Percentiles rank a stretch among this genome's conserved stretches.
phyloP scores from a whole-genome alignment of 371 early-diverging fungal genomes.

The Nematocida ironsii region DNA sequence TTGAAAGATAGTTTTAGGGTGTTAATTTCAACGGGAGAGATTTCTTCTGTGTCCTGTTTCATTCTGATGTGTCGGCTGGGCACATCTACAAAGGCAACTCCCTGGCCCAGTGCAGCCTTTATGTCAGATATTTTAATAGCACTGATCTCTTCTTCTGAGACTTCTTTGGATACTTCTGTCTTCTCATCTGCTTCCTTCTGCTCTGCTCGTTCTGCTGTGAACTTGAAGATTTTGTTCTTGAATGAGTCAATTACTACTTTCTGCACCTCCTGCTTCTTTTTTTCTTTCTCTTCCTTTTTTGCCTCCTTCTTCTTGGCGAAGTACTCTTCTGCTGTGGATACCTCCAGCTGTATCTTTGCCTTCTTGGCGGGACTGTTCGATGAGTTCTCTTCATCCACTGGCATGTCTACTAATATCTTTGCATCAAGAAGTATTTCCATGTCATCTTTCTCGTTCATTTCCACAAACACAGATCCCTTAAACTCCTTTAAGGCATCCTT shows the following conservation, averaged over 20 bases:
- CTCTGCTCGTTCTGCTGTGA: not conserved
- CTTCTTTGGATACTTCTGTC: slow-evolving; percentile 27
- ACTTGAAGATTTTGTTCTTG: slow-evolving; percentile 61
- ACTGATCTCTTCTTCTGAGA: slow-evolving; percentile 34
- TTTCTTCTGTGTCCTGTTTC: slow-evolving; percentile 60
- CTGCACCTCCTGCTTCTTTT: slow-evolving; percentile 49
- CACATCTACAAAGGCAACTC: slow-evolving; percentile 68
- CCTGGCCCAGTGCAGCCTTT: slow-evolving; percentile 22
- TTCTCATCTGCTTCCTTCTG: no score
- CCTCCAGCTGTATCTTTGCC: slow-evolving; percentile 8
- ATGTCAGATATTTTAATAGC: slow-evolving; percentile 60
- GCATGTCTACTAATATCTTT: slow-evolving; percentile 30
- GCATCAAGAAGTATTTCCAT: slow-evolving; percentile 37
- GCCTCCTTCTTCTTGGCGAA: slow-evolving; percentile 21
- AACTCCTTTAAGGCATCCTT: slow-evolving; percentile 62
- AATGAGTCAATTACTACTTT: slow-evolving; percentile 55
- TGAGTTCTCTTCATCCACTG: slow-evolving; percentile 10
- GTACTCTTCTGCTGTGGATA: slow-evolving; percentile 2
- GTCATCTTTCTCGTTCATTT: slow-evolving; percentile 62
- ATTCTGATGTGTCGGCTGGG: slow-evolving; percentile 62
- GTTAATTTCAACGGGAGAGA: not conserved
- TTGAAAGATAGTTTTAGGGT: not conserved
- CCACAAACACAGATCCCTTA: slow-evolving; percentile 66
- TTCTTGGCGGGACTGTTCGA: slow-evolving; percentile 23
- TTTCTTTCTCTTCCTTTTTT: slow-evolving; percentile 39